Percentiles rank a stretch among this genome's conserved stretches.
Evolutionary conservation across 768 basidiomycete genomes (phyloP).

Genomic region (Rhodotorula graminis): DNA sequence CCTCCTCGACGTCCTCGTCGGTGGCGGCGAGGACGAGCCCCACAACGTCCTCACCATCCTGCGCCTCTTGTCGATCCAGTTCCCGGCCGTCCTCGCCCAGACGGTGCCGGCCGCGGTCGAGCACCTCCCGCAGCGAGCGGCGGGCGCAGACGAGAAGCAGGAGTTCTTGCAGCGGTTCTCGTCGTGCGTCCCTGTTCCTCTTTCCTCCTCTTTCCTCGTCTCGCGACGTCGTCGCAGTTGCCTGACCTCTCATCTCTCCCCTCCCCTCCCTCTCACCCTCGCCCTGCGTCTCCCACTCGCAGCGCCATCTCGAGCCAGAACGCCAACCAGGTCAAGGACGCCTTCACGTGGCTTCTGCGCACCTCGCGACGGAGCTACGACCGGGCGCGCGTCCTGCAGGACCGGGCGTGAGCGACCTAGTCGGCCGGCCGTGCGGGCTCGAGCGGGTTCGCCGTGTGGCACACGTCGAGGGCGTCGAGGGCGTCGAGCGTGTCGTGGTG

Average conservation of each 20-base stretch:
- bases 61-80: slow-evolving; percentile 62
- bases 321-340: slow-evolving; percentile 76
- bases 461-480: too few relatives aligned
- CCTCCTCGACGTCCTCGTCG: slow-evolving; percentile 63
- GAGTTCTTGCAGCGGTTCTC: slow-evolving; percentile 70
- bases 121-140: slow-evolving; percentile 55
- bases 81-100: slow-evolving; percentile 62
- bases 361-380: slow-evolving; percentile 33
- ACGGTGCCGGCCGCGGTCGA: slow-evolving; percentile 73
- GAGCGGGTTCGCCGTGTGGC: too few relatives aligned
- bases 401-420: too few relatives aligned
- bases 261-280: too few relatives aligned
- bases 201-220: neutral
- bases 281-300: too few relatives aligned
- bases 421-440: too few relatives aligned
- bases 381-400: slow-evolving; percentile 22
- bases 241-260: too few relatives aligned
- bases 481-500: too few relatives aligned
- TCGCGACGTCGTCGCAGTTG: neutral
- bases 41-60: slow-evolving; percentile 71
- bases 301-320: slow-evolving; percentile 65
- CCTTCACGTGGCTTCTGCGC: slow-evolving; percentile 50
- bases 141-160: slow-evolving; percentile 55
- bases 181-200: slow-evolving; percentile 53
- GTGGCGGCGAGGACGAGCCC: slow-evolving; percentile 78